phyloP scores from a whole-genome alignment of 2,329 filamentous ascomycete species.

The Botrytis paeoniae region DNA sequence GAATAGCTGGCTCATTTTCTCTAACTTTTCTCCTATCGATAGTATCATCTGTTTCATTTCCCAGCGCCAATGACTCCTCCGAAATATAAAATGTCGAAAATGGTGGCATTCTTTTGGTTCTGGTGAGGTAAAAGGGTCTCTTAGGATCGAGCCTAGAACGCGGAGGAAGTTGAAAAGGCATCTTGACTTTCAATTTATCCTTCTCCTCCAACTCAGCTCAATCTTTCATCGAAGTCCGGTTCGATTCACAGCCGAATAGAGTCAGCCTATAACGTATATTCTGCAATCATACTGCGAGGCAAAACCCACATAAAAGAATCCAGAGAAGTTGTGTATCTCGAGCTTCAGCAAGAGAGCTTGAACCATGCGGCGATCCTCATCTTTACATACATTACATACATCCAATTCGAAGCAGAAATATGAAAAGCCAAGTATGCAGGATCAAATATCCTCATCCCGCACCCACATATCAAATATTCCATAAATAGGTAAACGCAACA shows the following conservation, averaged over 20 bases:
- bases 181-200: constrained; percentile 4
- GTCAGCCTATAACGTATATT: neutral
- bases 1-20: neutral
- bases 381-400: constrained; percentile 9
- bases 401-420: neutral
- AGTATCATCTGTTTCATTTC: constrained; percentile 2
- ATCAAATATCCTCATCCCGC: neutral
- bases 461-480: neutral
- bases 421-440: neutral
- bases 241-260: constrained; percentile 2
- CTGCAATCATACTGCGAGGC: neutral
- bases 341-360: neutral
- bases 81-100: constrained; percentile 18
- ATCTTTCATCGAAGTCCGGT: neutral
- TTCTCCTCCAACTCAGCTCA: neutral
- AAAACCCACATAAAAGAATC: neutral
- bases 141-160: constrained; percentile 3
- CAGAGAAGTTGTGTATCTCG: neutral
- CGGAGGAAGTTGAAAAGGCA: constrained; percentile 12
- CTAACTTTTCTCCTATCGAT: neutral
- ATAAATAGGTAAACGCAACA: neutral
- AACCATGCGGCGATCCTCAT: constrained; percentile 15
- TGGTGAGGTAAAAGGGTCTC: constrained; percentile 4
- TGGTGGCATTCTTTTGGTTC: constrained; percentile 9
- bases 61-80: neutral